Percentiles rank a stretch among this genome's conserved stretches.
phyloP scores from a whole-genome alignment of 768 basidiomycete genomes.

The Pulveroboletus sp. region DNA sequence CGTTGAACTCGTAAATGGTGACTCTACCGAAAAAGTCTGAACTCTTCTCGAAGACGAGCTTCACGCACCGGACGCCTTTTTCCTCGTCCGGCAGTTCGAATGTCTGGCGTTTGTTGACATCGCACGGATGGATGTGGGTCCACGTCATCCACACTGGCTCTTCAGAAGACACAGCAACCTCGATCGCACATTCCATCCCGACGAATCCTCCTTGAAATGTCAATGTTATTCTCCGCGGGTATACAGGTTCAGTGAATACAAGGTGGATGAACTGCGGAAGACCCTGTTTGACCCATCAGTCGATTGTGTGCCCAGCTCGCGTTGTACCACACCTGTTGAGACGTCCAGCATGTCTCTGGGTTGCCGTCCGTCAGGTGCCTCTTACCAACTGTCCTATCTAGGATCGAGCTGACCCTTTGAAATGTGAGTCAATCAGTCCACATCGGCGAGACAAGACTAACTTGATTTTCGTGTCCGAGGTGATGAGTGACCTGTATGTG shows the following conservation, averaged over 20 bases:
- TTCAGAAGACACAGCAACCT: conserved; percentile 31
- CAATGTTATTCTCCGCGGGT: conserved; percentile 53
- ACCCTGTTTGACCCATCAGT: conserved; percentile 46
- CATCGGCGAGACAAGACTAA: conserved; percentile 40
- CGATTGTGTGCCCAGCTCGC: neutral
- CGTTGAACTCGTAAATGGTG: conserved; percentile 62
- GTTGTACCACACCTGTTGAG: conserved; percentile 56
- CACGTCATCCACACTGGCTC: conserved; percentile 48
- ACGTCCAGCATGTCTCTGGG: conserved; percentile 84
- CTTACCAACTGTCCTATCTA: conserved; percentile 73
- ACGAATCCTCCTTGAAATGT: conserved; percentile 90
- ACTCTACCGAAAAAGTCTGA: conserved; percentile 86
- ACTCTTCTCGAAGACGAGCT: conserved; percentile 73
- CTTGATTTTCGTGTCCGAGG: conserved; percentile 24
- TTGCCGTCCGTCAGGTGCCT: conserved; percentile 66
- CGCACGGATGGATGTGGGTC: conserved; percentile 69
- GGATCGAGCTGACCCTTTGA: conserved; percentile 72
- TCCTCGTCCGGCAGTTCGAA: conserved; percentile 48
- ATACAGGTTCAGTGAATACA: conserved; percentile 48
- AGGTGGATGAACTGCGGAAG: conserved; percentile 75
- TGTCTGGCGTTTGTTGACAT: conserved; percentile 69
- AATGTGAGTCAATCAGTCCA: conserved; percentile 3
- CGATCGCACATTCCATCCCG: conserved; percentile 59
- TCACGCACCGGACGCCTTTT: conserved; percentile 43
- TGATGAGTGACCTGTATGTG: conserved; percentile 20